Evolutionary conservation across 495 filamentous ascomycete genomes (phyloP), one percentile per base, ranked within the genome.

Genomic region (Letharia lupina): DNA sequence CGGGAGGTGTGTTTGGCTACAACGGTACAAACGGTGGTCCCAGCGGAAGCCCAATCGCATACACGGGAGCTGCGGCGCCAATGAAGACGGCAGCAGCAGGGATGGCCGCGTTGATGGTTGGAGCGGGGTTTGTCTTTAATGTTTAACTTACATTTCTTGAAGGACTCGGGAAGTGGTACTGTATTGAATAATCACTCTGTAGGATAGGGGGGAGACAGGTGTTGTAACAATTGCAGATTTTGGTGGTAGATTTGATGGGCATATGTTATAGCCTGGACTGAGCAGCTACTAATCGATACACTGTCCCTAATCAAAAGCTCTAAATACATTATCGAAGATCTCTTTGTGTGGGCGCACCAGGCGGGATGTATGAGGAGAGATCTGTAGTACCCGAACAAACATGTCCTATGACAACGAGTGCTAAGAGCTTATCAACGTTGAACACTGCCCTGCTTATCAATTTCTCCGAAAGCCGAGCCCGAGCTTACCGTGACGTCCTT

Each of bases 81-180:
- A 65, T 60, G 54, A 65, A 60, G 57, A 60, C 64, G 8, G 64
- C 56, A 11, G 64, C 56, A 16, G 64, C 37, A 16, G 64, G 56
- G 1, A 44, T 56, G 41, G 64, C 42, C 7, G 64, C 44, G 12
- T 20, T 65, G 28, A 15, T 60, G 11, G 56, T 37, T 28, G 64
- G 52, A 9, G 64, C 35, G 6, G 64, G 64, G 20, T 15, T 60
- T 8, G n/a, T 65, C n/a, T 23, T 40, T 1, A 60, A 65, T 18
- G 3, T 65, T 2, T 65, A 39, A 64, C 15, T 56, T 16, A 31
- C 52, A 56, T 35, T 35, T 1, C 31, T 47, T 56, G 52, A 35
- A 16, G 4, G 52, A 33, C 31, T 35, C 31, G 28, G 15, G 13
- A 33, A 31, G 18, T 35, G 28, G 52, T 56, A 16, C 4, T 18